These are phyloP conservation scores for Akanthomyces dipterigenus DNA, from an alignment of 2,329 filamentous ascomycete genomes.

Conservation along the genomic window DNA sequence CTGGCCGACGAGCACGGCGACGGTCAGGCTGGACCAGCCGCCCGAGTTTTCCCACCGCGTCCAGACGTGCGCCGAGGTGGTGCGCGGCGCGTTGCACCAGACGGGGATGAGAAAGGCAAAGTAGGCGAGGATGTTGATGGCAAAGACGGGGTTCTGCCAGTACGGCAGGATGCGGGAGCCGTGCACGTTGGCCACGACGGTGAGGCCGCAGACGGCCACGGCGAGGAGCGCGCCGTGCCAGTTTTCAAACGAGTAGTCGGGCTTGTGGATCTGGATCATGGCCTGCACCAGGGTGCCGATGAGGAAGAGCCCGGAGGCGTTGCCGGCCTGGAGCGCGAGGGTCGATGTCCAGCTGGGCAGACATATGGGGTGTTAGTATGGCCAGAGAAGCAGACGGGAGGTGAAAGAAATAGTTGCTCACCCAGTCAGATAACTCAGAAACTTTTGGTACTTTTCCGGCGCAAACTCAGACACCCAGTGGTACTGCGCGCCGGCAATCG, in stretches of 20 bases:
- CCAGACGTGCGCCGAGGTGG: constrained; percentile 13
- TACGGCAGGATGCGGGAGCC: constrained; percentile 11
- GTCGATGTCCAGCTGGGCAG: constrained; percentile 14
- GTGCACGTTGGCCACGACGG: constrained; percentile 10
- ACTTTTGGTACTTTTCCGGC: constrained; percentile 11
- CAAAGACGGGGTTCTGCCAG: constrained; percentile 15
- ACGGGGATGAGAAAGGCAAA: constrained; percentile 14
- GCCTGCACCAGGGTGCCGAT: constrained; percentile 13
- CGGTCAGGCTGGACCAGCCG: constrained; percentile 12
- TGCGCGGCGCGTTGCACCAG: constrained; percentile 14
- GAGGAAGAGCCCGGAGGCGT: constrained; percentile 12
- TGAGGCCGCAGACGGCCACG: constrained; percentile 6
- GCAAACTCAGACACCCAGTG: constrained; percentile 12
- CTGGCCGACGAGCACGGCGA: constrained; percentile 15
- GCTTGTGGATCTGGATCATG: constrained; percentile 12
- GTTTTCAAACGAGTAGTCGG: constrained; percentile 5
- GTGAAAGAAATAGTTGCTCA: neutral
- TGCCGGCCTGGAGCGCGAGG: constrained; percentile 15
- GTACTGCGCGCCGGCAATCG: constrained; percentile 11
- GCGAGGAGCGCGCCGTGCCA: constrained; percentile 15
- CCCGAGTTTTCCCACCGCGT: constrained; percentile 13
- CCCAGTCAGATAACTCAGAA: constrained; percentile 12
- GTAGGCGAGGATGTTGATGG: constrained; percentile 12
- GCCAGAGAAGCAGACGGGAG: neutral
- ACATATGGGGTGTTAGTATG: neutral